Evolutionary conservation across 2,329 filamentous ascomycete species (phyloP).

Genomic region (Paracoccidioides lutzii): DNA sequence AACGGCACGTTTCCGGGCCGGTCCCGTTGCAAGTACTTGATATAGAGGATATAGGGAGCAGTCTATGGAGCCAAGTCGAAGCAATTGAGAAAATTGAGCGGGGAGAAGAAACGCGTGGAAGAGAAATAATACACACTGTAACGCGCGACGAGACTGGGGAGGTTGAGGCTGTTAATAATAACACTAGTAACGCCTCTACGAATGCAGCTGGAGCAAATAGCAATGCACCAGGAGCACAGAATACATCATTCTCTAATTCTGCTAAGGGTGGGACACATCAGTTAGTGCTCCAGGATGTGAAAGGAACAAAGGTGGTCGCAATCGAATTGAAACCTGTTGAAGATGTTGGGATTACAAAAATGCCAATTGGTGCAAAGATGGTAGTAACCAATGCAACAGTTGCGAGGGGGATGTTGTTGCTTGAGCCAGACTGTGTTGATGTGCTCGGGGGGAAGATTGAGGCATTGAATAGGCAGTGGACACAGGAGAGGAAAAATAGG

Average conservation of each 20-base stretch:
- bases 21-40: slow-evolving; percentile 73
- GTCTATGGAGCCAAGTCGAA: slow-evolving; percentile 79
- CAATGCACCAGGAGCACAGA: slow-evolving; percentile 1
- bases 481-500: slow-evolving; percentile 53
- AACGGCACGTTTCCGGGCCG: slow-evolving; percentile 46
- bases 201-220: slow-evolving; percentile 9
- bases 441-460: slow-evolving; percentile 84
- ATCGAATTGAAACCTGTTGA: slow-evolving; percentile 58
- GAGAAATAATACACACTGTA: slow-evolving; percentile 68
- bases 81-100: slow-evolving; percentile 44
- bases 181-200: slow-evolving; percentile 2
- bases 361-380: slow-evolving; percentile 71
- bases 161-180: slow-evolving; percentile 1
- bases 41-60: slow-evolving; percentile 67
- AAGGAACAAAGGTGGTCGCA: slow-evolving; percentile 54
- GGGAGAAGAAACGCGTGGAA: slow-evolving; percentile 45
- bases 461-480: slow-evolving; percentile 64
- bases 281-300: slow-evolving; percentile 67
- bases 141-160: slow-evolving; percentile 36
- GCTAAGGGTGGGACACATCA: slow-evolving; percentile 53
- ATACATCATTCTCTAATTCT: slow-evolving; percentile 6
- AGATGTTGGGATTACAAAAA: slow-evolving; percentile 45
- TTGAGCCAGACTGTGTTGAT: slow-evolving; percentile 56
- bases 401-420: slow-evolving; percentile 64
- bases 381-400: slow-evolving; percentile 52